Base-by-base conservation (phyloP, 169 alveolate species). In the Pseudocohnilembus persalinus region DNA sequence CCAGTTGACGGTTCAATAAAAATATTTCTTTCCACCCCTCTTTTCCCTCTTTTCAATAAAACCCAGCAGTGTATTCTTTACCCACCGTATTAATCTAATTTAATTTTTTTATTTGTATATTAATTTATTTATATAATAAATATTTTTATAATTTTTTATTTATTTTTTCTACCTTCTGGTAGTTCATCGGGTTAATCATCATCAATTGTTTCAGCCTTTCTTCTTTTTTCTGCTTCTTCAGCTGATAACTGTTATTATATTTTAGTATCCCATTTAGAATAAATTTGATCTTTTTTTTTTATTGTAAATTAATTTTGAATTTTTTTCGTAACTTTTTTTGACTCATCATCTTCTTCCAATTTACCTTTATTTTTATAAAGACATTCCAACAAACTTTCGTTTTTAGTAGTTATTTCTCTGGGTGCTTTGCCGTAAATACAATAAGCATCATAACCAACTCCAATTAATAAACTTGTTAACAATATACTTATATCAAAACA, bases 401-500 rank as follows among this genome's bases (percentile, higher is more conserved):
- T 94, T 31, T 88, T 89, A 26, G 91, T 87, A 32, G 97, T 94
- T 27, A 94, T 94, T 73, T 84, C 82, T 91, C 88, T 84, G 1
- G 98, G 98, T 1, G 97, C 97, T 32, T 90, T 90, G 0, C 98
- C 98, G 74, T 92, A 91, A 6, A 96, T 96, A 74, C 96, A 93
- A 88, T 93, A 95, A 26, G 98, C 98, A 88, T 95, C 96, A 77
- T 92, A 95, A 4, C 97, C 97, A 20, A 89, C 92, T 29, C 97
- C 97, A 34, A 90, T 83, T 26, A 94, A 85, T 24, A 94, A 65
- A 28, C 96, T 91, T 85, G 96, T 90, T 0, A 93, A 88, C 0
- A 91, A 74, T 16, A 93, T 93, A 34, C 94, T 34, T 63, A 90
- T 74, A 90, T 96, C 98, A 82, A 96, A 96, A 29, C 96, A 89